Conservation (phyloP, 345 rosid species). For the Citrus australasica region DNA sequence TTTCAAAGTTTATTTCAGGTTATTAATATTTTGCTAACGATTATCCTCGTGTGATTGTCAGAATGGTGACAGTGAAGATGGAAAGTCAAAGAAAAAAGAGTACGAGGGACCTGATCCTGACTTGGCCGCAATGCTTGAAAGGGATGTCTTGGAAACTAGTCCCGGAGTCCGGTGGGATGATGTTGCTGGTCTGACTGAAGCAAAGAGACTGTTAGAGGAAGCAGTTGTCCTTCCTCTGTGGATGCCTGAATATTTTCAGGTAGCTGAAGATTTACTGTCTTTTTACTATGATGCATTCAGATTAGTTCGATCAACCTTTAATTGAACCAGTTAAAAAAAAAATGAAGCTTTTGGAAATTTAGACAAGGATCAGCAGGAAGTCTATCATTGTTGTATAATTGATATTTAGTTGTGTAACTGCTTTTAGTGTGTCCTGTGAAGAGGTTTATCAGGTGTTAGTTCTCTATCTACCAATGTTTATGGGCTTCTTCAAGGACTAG, state of each 20-base stretch:
- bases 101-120: slow-evolving; percentile 99
- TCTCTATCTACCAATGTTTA: not conserved
- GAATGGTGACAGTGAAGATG: slow-evolving; percentile 96
- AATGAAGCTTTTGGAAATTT: not conserved
- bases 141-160: slow-evolving; percentile 96
- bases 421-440: not conserved
- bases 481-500: not conserved
- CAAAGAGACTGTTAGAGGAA: slow-evolving; percentile 97
- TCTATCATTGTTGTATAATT: not conserved
- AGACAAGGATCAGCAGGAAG: not conserved
- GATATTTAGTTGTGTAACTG: not conserved
- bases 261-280: slow-evolving; percentile 24
- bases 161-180: slow-evolving; percentile 99
- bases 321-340: not conserved
- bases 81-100: slow-evolving; percentile 71
- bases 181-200: slow-evolving; percentile 98
- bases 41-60: slow-evolving; percentile 30
- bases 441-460: not conserved
- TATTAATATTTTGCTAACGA: slow-evolving; percentile 5
- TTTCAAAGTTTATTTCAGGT: not conserved
- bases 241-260: slow-evolving; percentile 99
- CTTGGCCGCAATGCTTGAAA: slow-evolving; percentile 97
- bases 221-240: slow-evolving; percentile 99
- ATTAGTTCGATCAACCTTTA: not conserved
- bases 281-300: not conserved